Evolutionary conservation across 1,139 yeast species (phyloP).

Genomic region (Zygosaccharomyces pseudobailii): DNA sequence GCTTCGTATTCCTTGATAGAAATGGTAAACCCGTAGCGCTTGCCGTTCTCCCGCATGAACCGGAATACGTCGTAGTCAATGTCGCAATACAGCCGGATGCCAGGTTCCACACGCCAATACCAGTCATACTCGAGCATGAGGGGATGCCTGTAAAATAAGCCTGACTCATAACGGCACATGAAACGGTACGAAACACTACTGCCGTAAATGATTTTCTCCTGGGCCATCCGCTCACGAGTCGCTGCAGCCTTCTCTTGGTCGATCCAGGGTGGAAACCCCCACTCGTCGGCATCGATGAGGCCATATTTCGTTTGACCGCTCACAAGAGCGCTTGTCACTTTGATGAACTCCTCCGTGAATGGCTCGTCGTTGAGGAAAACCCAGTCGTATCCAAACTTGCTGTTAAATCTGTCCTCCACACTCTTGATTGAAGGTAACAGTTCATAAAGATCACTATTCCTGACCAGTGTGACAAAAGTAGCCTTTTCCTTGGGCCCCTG

Average conservation of each 20-base stretch:
- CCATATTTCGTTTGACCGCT: conserved; percentile 47
- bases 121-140: conserved; percentile 55
- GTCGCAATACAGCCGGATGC: conserved; percentile 58
- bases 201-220: conserved; percentile 53
- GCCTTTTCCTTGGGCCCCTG: conserved; percentile 46
- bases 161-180: conserved; percentile 74
- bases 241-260: conserved; percentile 54
- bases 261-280: conserved; percentile 56
- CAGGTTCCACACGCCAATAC: conserved; percentile 79
- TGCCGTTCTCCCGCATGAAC: conserved; percentile 56
- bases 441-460: conserved; percentile 61
- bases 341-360: conserved; percentile 43
- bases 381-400: conserved; percentile 66
- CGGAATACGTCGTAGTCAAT: conserved; percentile 61
- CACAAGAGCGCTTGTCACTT: conserved; percentile 33
- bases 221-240: conserved; percentile 47
- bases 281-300: conserved; percentile 44
- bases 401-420: conserved; percentile 70
- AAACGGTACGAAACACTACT: conserved; percentile 59
- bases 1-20: conserved; percentile 54
- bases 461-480: conserved; percentile 66
- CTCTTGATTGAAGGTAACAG: conserved; percentile 56
- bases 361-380: conserved; percentile 64
- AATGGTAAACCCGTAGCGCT: conserved; percentile 61
- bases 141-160: conserved; percentile 62